Conservation (phyloP, 1,284 basidiomycete species). For the Sanghuangporus baumii region DNA sequence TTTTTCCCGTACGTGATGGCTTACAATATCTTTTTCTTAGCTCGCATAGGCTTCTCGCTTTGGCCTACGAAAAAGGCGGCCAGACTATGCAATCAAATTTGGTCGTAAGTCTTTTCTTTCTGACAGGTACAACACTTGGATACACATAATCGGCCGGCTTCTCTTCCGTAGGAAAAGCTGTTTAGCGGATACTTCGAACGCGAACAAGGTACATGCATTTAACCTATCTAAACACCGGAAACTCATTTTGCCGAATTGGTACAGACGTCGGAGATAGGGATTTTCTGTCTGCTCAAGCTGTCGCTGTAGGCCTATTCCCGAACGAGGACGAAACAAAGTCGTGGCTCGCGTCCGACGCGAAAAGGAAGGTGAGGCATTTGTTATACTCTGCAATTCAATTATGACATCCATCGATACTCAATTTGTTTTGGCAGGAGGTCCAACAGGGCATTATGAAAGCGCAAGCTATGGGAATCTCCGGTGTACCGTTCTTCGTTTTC, state of each 20-base stretch:
- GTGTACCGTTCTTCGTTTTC: slow-evolving; percentile 17
- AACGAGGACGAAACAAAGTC: slow-evolving; percentile 7
- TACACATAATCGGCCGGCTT: background rate
- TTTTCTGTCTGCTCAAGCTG: slow-evolving; percentile 15
- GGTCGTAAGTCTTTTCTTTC: slow-evolving; percentile 3
- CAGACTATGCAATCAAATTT: slow-evolving; percentile 6
- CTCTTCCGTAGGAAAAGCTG: slow-evolving; percentile 8
- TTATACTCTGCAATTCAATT: background rate
- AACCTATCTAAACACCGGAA: background rate
- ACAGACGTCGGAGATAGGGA: slow-evolving; percentile 13
- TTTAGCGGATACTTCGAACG: slow-evolving; percentile 17
- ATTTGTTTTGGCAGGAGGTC: slow-evolving; percentile 9
- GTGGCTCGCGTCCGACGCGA: slow-evolving; percentile 13
- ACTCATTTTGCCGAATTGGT: background rate
- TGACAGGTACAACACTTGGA: background rate
- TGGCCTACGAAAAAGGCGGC: slow-evolving; percentile 16
- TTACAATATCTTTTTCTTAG: background rate
- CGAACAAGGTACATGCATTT: slow-evolving; percentile 12
- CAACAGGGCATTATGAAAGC: slow-evolving; percentile 5
- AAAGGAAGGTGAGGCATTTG: slow-evolving; percentile 4
- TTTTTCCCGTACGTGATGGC: too few relatives aligned
- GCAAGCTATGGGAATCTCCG: slow-evolving; percentile 11
- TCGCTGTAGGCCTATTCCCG: slow-evolving; percentile 2
- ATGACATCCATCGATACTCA: background rate
- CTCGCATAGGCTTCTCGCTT: slow-evolving; percentile 12